These are phyloP conservation scores for Monosporascus ibericus DNA, from an alignment of 2,329 filamentous ascomycete genomes.

Conservation along the genomic window DNA sequence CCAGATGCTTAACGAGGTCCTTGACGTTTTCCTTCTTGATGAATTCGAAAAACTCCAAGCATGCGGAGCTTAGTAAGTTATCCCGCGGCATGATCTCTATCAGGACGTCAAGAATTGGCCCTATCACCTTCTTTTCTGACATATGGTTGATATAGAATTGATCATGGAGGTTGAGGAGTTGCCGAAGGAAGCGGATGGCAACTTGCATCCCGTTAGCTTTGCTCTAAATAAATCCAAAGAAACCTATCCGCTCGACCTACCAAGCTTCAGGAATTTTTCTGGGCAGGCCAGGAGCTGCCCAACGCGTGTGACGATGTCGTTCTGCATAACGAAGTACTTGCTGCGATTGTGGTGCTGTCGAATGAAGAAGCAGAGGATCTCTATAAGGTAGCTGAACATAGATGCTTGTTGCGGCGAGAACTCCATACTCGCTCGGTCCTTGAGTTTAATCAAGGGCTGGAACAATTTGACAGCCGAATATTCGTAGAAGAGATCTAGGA, in stretches of 20 bases:
- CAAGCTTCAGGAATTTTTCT: constrained; percentile 89
- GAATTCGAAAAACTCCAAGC: constrained; percentile 87
- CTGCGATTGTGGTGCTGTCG: constrained; percentile 80
- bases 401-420: constrained; percentile 80
- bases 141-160: constrained; percentile 87
- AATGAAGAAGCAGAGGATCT: constrained; percentile 90
- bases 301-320: constrained; percentile 72
- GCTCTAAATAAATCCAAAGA: no score
- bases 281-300: constrained; percentile 74
- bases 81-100: constrained; percentile 83
- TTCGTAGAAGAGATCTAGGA: constrained; percentile 86
- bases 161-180: constrained; percentile 77
- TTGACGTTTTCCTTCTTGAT: constrained; percentile 79
- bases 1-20: constrained; percentile 74
- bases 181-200: constrained; percentile 89
- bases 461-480: constrained; percentile 80
- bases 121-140: constrained; percentile 73
- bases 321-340: constrained; percentile 78
- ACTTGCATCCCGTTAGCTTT: constrained; percentile 40
- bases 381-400: constrained; percentile 85
- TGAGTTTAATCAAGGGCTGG: constrained; percentile 75
- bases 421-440: constrained; percentile 60
- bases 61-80: constrained; percentile 89
- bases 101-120: constrained; percentile 78
- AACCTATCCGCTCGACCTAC: constrained; percentile 40